Base-by-base conservation (phyloP, 2,329 filamentous ascomycete genomes). In the Cordyceps javanica region DNA sequence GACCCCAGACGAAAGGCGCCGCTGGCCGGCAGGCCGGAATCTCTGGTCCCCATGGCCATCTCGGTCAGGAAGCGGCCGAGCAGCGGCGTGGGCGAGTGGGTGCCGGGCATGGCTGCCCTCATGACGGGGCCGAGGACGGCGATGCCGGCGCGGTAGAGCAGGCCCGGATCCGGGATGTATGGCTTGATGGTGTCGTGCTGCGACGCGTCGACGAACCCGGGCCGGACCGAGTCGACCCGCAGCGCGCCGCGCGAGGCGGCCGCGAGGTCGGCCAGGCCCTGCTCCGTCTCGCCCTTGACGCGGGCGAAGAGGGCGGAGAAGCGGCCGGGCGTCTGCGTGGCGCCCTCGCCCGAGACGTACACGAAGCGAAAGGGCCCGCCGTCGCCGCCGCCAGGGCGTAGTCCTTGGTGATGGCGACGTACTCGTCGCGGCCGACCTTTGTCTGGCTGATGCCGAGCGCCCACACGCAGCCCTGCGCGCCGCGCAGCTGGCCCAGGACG, bases 381-480 rank as follows among this genome's bases (percentile, higher is more conserved):
- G 80, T 41, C 75, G 67, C 14, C 71, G 70, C 3, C 58, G 3
- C 77, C 71, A 90, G 66, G 1, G 88, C 70, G 66, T 85, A 90
- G 66, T 84, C 80, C 59, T 83, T 77, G 0, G 88, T 91, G 66
- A 91, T 88, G 52, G 79, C 78, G 45, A 83, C 72, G 65, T 91
- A 91, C 50, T 88, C 80, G 79, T 86, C 82, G 60, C 81, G 82
- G 58, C 67, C 67, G 8, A 89, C 86, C 41, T 78, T 72, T 11
- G 69, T 82, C 64, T 85, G 80, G 60, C 81, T 84, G 49, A 86
- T 83, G 0, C 89, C 88, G 46, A 87, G 75, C 0, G 89, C 88
- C 89, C 89, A 92, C 1, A 91, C 85, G 59, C 84, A 88, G 2
- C 85, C 88, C 8, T 79, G 73, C 0, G 88, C 88, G 23, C 82